Evolutionary conservation across 352 stramenopile species (phyloP).

Genomic region (Phytophthora agathidicida): DNA sequence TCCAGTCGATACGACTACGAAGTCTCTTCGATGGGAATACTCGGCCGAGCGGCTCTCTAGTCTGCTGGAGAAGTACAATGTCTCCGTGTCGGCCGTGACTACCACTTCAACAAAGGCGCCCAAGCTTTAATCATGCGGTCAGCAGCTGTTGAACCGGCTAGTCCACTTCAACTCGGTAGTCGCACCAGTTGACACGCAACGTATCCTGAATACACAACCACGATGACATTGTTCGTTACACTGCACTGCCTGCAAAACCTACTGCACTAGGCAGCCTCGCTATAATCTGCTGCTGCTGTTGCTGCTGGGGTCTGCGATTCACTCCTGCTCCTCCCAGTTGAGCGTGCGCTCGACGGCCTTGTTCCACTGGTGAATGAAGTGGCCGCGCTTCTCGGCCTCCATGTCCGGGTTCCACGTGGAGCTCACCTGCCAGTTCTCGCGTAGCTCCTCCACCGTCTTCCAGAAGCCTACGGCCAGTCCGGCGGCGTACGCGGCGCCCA

Average conservation of each 20-base stretch:
- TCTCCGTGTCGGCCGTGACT: constrained; percentile 42
- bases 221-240: constrained; percentile 23
- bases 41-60: constrained; percentile 61
- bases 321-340: constrained; percentile 78
- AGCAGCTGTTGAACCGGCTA: constrained; percentile 7
- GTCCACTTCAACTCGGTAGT: constrained; percentile 27
- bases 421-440: constrained; percentile 80
- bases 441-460: constrained; percentile 88
- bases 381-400: constrained; percentile 52
- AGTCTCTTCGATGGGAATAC: constrained; percentile 47
- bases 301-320: constrained; percentile 12
- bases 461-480: constrained; percentile 97
- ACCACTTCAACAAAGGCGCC: constrained; percentile 4
- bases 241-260: constrained; percentile 14
- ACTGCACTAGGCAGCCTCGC: not conserved
- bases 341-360: constrained; percentile 87
- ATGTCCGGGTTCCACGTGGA: constrained; percentile 82
- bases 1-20: not conserved
- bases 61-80: constrained; percentile 73
- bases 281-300: constrained; percentile 41
- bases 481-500: constrained; percentile 97
- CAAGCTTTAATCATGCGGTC: constrained; percentile 13
- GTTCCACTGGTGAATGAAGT: constrained; percentile 78
- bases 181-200: constrained; percentile 5
- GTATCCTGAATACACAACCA: constrained; percentile 17